Percentiles rank a stretch among this genome's conserved stretches.
Conservation (phyloP, 257 asterid species). For the Solanum virginianum region DNA sequence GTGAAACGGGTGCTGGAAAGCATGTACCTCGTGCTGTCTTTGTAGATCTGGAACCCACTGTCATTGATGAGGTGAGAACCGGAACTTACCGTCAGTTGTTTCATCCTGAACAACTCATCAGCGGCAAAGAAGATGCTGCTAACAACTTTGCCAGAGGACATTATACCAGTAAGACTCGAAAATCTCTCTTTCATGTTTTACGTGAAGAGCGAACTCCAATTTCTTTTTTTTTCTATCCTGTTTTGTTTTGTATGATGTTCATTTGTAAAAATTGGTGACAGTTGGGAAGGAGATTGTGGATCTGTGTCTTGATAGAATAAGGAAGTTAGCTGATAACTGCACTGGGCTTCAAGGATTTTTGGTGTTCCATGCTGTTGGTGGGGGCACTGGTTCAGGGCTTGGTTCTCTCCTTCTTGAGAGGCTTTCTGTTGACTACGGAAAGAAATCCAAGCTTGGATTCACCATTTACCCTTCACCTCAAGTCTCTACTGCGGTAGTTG, state of each 20-base stretch:
- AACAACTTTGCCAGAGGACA: constrained; percentile 95
- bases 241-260: background rate
- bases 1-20: constrained; percentile 95
- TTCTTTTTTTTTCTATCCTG: background rate
- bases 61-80: constrained; percentile 84
- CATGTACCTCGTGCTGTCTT: constrained; percentile 94
- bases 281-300: constrained; percentile 86
- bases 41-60: constrained; percentile 92
- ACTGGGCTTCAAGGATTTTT: constrained; percentile 88
- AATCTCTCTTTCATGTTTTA: no score
- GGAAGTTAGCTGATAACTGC: constrained; percentile 89
- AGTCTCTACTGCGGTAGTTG: constrained; percentile 94
- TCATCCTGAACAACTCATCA: constrained; percentile 92
- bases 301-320: constrained; percentile 81
- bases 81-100: constrained; percentile 85
- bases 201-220: background rate
- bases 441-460: constrained; percentile 78
- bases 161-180: constrained; percentile 36
- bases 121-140: constrained; percentile 94
- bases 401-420: constrained; percentile 85
- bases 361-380: constrained; percentile 97
- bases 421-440: constrained; percentile 87
- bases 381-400: constrained; percentile 93
- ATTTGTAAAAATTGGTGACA: background rate
- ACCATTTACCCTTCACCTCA: constrained; percentile 94